These are phyloP conservation scores for Pythium insidiosum DNA, from an alignment of 352 stramenopile genomes.

Conservation along the genomic window DNA sequence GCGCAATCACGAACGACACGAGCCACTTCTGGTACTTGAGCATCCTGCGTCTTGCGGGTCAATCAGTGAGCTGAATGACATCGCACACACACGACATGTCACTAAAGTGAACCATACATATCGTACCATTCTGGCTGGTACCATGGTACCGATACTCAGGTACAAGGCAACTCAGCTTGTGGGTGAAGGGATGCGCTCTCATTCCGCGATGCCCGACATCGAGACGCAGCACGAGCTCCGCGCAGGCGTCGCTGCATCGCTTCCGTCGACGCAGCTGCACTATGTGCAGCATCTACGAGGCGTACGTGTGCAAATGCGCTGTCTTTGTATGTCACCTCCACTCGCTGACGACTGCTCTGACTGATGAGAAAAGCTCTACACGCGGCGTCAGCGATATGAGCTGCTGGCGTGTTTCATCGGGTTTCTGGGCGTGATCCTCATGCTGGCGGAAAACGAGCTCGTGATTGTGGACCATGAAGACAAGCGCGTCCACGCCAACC, in stretches of 20 bases:
- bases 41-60: slow-evolving; percentile 18
- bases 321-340: neutral
- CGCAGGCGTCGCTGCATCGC: too few relatives aligned
- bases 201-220: too few relatives aligned
- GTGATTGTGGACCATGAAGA: slow-evolving; percentile 17
- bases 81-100: too few relatives aligned
- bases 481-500: neutral
- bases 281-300: slow-evolving; percentile 32
- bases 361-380: slow-evolving; percentile 36
- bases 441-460: slow-evolving; percentile 66
- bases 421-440: slow-evolving; percentile 42
- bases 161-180: too few relatives aligned
- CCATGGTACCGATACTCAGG: too few relatives aligned
- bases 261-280: slow-evolving; percentile 2
- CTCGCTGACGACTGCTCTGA: too few relatives aligned
- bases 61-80: too few relatives aligned
- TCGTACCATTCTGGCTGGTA: too few relatives aligned
- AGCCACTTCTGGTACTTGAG: slow-evolving; percentile 82
- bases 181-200: too few relatives aligned
- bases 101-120: too few relatives aligned
- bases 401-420: slow-evolving; percentile 35
- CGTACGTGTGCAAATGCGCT: neutral
- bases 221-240: too few relatives aligned
- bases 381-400: slow-evolving; percentile 32
- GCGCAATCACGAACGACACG: slow-evolving; percentile 27